A percentile compares a stretch with the other conserved stretches of the same genome.
These are phyloP conservation scores for Chaetomidium leptoderma DNA, from an alignment of 495 filamentous ascomycete genomes.

Conservation along the genomic window DNA sequence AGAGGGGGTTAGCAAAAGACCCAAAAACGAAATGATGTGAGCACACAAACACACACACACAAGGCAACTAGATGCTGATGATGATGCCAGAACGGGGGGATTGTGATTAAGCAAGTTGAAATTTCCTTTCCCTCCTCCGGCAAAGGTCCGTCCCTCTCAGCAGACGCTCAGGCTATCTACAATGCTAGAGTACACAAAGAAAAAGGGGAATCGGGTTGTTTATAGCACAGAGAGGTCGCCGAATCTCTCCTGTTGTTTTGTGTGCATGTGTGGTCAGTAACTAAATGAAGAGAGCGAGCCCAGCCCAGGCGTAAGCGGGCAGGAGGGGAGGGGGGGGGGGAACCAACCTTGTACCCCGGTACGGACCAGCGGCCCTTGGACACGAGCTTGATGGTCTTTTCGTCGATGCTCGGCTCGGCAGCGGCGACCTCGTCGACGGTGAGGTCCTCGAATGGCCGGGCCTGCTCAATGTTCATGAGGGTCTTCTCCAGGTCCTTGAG, in stretches of 20 bases:
- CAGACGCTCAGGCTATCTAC: conserved; percentile 46
- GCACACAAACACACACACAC: neutral
- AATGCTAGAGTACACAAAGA: conserved; percentile 58
- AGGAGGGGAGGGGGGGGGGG: no score
- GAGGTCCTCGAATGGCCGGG: conserved; percentile 92
- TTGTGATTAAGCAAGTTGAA: conserved; percentile 23
- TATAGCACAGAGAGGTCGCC: conserved; percentile 91
- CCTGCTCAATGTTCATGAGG: conserved; percentile 92
- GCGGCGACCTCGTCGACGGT: conserved; percentile 96
- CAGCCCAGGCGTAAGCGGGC: no score
- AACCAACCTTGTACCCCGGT: conserved; percentile 92
- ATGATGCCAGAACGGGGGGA: neutral
- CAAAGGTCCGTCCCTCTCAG: conserved; percentile 16
- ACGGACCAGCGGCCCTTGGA: conserved; percentile 96
- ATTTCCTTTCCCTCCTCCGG: conserved; percentile 28
- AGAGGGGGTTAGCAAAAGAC: no score
- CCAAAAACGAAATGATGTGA: neutral
- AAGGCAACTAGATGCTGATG: neutral
- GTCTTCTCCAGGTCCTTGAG: conserved; percentile 88
- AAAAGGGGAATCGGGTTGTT: conserved; percentile 39
- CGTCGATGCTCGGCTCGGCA: conserved; percentile 91
- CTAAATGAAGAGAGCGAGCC: no score
- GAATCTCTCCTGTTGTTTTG: conserved; percentile 93
- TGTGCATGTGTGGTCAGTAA: conserved; percentile 20
- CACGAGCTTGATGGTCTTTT: conserved; percentile 85